Base-by-base conservation (phyloP, 441 rosid species). In the Erodium moschatum region DNA sequence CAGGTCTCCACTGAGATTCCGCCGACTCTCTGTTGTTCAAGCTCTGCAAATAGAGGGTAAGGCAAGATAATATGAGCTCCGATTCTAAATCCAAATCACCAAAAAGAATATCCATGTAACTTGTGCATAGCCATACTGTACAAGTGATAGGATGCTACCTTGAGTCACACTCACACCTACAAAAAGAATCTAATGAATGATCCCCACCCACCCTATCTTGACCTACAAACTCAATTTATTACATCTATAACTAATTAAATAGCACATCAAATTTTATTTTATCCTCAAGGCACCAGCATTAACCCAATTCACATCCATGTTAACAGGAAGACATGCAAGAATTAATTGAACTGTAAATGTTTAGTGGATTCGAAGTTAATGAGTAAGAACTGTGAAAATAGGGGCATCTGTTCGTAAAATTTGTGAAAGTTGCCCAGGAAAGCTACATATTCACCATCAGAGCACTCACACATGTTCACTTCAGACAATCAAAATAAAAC, bases 1-100 rank as follows among this genome's bases (percentile, higher is more conserved):
- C 81, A 76, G 90, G 77, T 79, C 83, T 87, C 94, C 94, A 77
- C 52, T 80, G 90, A 69, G 91, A 40, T 72, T 90, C 98, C 60
- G 84, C 82, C 67, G 89, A 72, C 76, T 84, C 97, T 83, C 75
- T 87, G 82, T 68, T 85, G 83, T 73, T 80, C 56, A 24, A 64
- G 79, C 72, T 87, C 97, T 92, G 89, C 65, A 73, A 61, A 54
- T 18, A 18, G 20, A 54, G 19, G 61, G 61, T 54, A 54, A 54
- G 9, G 20, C 10, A 77, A 67, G 18, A 70, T 68, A 52, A 52
- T 44, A 44, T 44, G 2, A 44, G 50, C 50, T 10, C 50, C n/a
- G 1, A 44, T 11, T 12, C 50, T 44, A 10, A 12, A 44, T 44
- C n/a, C n/a, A 44, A 44, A 44, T 2, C 50, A 35, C n/a, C n/a